Evolutionary conservation across 495 filamentous ascomycete species (phyloP).

Genomic region (Neurospora sp.): DNA sequence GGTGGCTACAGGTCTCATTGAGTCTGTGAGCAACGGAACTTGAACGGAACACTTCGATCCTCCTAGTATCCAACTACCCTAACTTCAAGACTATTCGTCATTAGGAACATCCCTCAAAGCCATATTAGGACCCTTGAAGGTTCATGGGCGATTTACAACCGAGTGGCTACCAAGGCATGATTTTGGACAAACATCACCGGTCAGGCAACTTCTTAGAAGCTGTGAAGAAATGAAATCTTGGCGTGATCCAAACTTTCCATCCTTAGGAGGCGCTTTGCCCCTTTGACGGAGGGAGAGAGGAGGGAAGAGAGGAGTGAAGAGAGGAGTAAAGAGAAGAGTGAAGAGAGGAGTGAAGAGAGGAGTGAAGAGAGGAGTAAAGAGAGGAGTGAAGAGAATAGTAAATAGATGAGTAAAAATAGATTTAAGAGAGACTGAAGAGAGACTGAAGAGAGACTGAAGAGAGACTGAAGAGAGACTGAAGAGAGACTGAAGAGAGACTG

Average conservation of each 20-base stretch:
- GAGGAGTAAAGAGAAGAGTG: not conserved
- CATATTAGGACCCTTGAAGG: not conserved
- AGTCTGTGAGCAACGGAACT: no score
- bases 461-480: not conserved
- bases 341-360: not conserved
- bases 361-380: not conserved
- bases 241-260: no score
- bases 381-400: not conserved
- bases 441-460: not conserved
- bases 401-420: not conserved
- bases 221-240: not conserved
- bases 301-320: no score
- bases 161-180: not conserved
- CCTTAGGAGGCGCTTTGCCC: no score
- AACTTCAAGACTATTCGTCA: not conserved
- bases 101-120: not conserved
- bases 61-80: not conserved
- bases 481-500: not conserved
- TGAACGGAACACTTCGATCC: not conserved
- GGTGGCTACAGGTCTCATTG: no score
- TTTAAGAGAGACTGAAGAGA: not conserved
- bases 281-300: no score
- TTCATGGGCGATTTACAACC: not conserved
- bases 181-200: not conserved
- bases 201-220: not conserved